Percentiles rank a stretch among this genome's conserved stretches.
Evolutionary conservation across 495 filamentous ascomycete species (phyloP).

Genomic region (Hapsidospora chrysogenum): DNA sequence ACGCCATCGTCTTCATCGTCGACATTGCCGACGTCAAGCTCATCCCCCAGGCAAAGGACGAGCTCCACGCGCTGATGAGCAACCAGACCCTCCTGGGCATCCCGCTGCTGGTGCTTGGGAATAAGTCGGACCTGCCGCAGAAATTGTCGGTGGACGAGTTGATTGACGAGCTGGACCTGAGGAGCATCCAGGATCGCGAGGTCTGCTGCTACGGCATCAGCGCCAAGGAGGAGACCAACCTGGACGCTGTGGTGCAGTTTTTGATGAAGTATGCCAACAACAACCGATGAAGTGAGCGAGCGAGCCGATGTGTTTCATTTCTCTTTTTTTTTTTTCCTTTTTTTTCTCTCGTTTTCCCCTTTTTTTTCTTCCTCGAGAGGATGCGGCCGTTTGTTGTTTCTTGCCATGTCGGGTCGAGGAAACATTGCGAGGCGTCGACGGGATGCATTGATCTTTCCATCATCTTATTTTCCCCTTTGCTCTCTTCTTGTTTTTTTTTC

Average conservation of each 20-base stretch:
- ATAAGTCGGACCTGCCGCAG: conserved; percentile 84
- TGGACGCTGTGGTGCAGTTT: conserved; percentile 95
- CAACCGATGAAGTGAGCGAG: no score
- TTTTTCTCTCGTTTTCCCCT: no score
- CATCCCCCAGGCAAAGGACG: conserved; percentile 76
- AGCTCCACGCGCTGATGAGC: conserved; percentile 75
- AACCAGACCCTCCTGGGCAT: conserved; percentile 79
- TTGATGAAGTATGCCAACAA: conserved; percentile 75
- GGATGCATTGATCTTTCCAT: no score
- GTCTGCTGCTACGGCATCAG: conserved; percentile 98
- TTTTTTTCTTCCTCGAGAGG: no score
- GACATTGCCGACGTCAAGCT: conserved; percentile 72
- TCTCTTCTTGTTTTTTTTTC: no score
- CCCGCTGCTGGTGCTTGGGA: conserved; percentile 88
- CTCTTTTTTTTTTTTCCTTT: no score
- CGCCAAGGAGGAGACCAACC: conserved; percentile 94
- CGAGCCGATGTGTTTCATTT: no score
- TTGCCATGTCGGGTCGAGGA: no score
- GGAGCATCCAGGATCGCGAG: conserved; percentile 77
- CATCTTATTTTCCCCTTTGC: no score
- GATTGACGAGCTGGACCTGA: conserved; percentile 84
- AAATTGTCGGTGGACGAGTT: conserved; percentile 86
- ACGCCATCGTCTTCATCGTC: conserved; percentile 90
- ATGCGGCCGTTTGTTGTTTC: no score
- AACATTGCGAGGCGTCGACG: no score